Percentiles rank a stretch among this genome's conserved stretches.
These are phyloP conservation scores for Beauveria rudraprayagi DNA, from an alignment of 2,329 filamentous ascomycete genomes.

Conservation along the genomic window DNA sequence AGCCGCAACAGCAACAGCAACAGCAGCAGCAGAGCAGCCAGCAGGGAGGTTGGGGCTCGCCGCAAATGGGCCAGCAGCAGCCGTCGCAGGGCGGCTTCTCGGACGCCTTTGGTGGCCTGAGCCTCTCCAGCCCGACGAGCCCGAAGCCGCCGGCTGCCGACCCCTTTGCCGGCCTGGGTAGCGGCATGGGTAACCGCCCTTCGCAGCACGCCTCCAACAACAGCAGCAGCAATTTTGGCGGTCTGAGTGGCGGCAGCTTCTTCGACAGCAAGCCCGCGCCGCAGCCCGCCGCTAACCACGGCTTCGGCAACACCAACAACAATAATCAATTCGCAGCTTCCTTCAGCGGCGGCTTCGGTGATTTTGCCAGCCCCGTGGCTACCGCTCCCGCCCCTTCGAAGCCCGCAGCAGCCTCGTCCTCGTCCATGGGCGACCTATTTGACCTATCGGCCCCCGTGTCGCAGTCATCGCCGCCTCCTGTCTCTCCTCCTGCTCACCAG, in stretches of 20 bases:
- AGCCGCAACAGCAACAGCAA: slow-evolving; percentile 44
- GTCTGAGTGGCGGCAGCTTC: slow-evolving; percentile 67
- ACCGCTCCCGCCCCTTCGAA: slow-evolving; percentile 29
- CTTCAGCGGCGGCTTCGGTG: slow-evolving; percentile 54
- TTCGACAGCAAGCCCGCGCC: slow-evolving; percentile 64
- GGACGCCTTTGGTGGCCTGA: slow-evolving; percentile 58
- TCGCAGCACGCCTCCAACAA: slow-evolving; percentile 27
- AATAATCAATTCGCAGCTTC: not conserved
- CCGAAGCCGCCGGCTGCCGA: slow-evolving; percentile 36
- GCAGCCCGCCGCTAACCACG: slow-evolving; percentile 10
- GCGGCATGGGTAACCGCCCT: slow-evolving; percentile 25
- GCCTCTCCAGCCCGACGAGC: slow-evolving; percentile 32
- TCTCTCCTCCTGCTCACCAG: slow-evolving; percentile 29
- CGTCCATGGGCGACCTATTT: slow-evolving; percentile 71
- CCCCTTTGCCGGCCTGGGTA: slow-evolving; percentile 56
- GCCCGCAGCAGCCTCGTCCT: slow-evolving; percentile 39
- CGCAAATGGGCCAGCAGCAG: slow-evolving; percentile 35
- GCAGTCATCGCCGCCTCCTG: slow-evolving; percentile 37
- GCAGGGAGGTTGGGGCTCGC: slow-evolving; percentile 53
- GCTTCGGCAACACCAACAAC: not conserved
- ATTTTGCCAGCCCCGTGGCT: slow-evolving; percentile 54
- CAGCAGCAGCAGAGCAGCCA: slow-evolving; percentile 48
- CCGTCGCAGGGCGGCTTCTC: slow-evolving; percentile 40
- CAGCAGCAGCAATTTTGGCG: slow-evolving; percentile 42
- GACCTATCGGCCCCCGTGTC: slow-evolving; percentile 56